phyloP scores from a whole-genome alignment of 169 alveolate genomes.

The Pseudocohnilembus persalinus region DNA sequence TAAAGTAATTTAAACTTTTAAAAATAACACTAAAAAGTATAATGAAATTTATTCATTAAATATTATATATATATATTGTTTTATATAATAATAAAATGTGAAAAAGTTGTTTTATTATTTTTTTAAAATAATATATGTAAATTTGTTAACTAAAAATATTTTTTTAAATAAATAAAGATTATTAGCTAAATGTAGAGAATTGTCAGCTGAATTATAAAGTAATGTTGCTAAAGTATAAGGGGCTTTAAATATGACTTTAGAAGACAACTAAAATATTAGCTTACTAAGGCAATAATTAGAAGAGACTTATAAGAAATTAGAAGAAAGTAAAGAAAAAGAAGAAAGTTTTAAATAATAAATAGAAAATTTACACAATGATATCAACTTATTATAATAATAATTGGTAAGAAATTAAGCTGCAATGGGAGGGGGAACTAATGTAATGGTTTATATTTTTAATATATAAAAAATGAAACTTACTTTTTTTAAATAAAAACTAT shows the following conservation, averaged over 20 bases:
- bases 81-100: no score
- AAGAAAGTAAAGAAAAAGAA: conserved; percentile 55
- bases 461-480: not conserved
- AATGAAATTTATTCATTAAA: no score
- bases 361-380: conserved; percentile 47
- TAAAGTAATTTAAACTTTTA: no score
- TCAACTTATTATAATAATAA: conserved; percentile 47
- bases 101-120: no score
- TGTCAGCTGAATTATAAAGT: conserved; percentile 49
- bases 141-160: not conserved
- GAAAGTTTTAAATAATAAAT: conserved; percentile 53
- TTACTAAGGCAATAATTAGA: conserved; percentile 51
- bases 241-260: conserved; percentile 65
- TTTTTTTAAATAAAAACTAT: no score
- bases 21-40: no score
- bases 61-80: no score
- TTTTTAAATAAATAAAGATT: not conserved
- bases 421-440: conserved; percentile 51
- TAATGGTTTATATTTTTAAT: conserved; percentile 31
- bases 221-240: conserved; percentile 62
- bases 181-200: conserved; percentile 64
- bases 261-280: conserved; percentile 54
- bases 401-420: conserved; percentile 53
- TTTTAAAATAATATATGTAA: conserved; percentile 21
- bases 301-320: conserved; percentile 55